A percentile compares a stretch with the other conserved stretches of the same genome.
Conservation (phyloP, 352 stramenopile genomes). For the Phytopythium cucurbitacearum region DNA sequence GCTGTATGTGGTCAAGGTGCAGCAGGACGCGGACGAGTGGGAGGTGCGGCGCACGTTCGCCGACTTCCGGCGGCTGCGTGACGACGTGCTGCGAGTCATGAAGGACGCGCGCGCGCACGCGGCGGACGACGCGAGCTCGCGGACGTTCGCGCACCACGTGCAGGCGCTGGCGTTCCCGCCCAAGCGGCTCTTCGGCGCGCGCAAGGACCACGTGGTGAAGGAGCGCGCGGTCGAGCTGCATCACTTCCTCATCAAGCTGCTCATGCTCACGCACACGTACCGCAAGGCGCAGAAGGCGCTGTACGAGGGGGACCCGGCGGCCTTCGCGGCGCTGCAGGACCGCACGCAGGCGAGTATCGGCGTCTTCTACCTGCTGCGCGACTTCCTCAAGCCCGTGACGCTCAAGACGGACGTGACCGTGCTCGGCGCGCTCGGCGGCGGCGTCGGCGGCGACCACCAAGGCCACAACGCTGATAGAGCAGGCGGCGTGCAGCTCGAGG, state of each 20-base stretch:
- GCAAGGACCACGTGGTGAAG: slow-evolving; percentile 70
- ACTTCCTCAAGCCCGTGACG: slow-evolving; percentile 64
- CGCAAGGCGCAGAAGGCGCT: slow-evolving; percentile 66
- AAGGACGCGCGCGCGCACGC: slow-evolving; percentile 45
- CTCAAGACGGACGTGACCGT: slow-evolving; percentile 16
- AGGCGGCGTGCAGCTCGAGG: neutral
- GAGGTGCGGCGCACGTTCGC: slow-evolving; percentile 64
- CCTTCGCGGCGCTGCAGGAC: slow-evolving; percentile 27
- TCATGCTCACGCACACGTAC: slow-evolving; percentile 72
- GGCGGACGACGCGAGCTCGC: slow-evolving; percentile 41
- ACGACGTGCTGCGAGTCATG: slow-evolving; percentile 63
- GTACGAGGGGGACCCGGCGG: slow-evolving; percentile 27
- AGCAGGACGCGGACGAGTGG: slow-evolving; percentile 71
- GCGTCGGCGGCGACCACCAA: neutral
- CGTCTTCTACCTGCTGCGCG: slow-evolving; percentile 60
- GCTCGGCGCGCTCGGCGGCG: no score
- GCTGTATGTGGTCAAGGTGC: slow-evolving; percentile 72
- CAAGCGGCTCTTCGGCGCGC: slow-evolving; percentile 63
- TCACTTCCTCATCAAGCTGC: slow-evolving; percentile 68
- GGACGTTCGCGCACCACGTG: slow-evolving; percentile 29
- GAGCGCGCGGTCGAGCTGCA: slow-evolving; percentile 68
- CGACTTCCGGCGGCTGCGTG: slow-evolving; percentile 66
- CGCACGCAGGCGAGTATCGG: slow-evolving; percentile 49
- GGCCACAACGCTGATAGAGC: neutral
- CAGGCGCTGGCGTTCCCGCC: slow-evolving; percentile 45